These are phyloP conservation scores for Filobasidium wieringae DNA, from an alignment of 768 basidiomycete genomes.

Conservation along the genomic window DNA sequence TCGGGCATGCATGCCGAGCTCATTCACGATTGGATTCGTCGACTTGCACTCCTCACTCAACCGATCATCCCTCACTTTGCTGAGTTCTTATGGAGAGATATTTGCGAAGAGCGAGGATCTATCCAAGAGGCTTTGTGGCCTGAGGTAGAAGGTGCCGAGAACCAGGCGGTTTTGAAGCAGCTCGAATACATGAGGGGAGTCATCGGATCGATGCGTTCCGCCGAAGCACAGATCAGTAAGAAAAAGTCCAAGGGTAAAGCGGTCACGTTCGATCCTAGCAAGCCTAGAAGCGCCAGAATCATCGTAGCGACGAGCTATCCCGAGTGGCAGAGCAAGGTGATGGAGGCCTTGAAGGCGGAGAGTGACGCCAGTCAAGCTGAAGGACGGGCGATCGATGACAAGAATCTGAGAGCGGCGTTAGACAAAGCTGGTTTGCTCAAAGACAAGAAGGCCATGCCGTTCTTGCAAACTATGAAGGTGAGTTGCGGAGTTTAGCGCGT, in stretches of 20 bases:
- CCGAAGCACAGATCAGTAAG: conserved; percentile 66
- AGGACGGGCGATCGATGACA: conserved; percentile 64
- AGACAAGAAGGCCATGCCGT: conserved; percentile 93
- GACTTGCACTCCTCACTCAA: conserved; percentile 63
- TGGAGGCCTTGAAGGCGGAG: conserved; percentile 59
- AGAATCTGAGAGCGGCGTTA: conserved; percentile 57
- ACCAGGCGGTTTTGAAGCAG: conserved; percentile 53
- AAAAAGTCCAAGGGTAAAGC: conserved; percentile 61
- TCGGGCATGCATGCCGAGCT: conserved; percentile 76
- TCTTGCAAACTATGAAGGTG: conserved; percentile 86
- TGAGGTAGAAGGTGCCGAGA: conserved; percentile 46
- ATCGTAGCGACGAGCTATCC: conserved; percentile 86
- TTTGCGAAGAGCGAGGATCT: conserved; percentile 62
- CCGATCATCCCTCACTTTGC: conserved; percentile 90
- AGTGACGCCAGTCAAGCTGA: conserved; percentile 45
- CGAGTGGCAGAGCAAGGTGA: conserved; percentile 79
- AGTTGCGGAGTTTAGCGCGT: conserved; percentile 15
- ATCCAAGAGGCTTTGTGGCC: conserved; percentile 82
- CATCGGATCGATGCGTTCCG: conserved; percentile 83
- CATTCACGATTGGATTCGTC: conserved; percentile 70
- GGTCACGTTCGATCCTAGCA: conserved; percentile 56
- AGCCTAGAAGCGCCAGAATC: conserved; percentile 71
- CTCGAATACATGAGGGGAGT: conserved; percentile 76
- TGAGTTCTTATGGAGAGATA: conserved; percentile 71
- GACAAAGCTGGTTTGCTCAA: conserved; percentile 69